phyloP scores from a whole-genome alignment of 805 yeast species.

The Schizosaccharomyces japonicus region DNA sequence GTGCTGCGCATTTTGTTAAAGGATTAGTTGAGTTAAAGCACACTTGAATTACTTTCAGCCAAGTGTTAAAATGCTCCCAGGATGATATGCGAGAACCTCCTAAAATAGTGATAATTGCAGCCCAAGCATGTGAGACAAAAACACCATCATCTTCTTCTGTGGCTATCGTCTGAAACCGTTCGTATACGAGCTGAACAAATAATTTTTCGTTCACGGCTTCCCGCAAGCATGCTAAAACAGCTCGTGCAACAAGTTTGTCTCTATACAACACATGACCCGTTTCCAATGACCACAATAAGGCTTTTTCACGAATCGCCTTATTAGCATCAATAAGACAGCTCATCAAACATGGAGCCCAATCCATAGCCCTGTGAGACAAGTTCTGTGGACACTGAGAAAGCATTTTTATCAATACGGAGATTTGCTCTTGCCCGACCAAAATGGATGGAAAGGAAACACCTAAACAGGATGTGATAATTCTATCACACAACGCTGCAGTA shows the following conservation, averaged over 20 bases:
- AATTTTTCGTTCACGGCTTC: neutral
- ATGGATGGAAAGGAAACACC: neutral
- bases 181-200: neutral
- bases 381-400: neutral
- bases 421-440: conserved; percentile 2
- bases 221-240: neutral
- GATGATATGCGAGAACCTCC: conserved; percentile 2
- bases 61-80: conserved; percentile 3
- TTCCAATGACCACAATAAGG: neutral
- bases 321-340: neutral
- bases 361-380: neutral
- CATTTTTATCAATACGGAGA: neutral
- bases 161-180: neutral
- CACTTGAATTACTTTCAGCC: conserved; percentile 1
- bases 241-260: conserved; percentile 1
- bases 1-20: conserved; percentile 2
- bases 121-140: conserved; percentile 4
- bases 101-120: neutral
- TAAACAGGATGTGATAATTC: neutral
- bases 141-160: conserved; percentile 3
- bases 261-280: neutral
- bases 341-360: neutral
- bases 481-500: neutral
- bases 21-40: neutral
- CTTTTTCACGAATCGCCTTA: conserved; percentile 1